phyloP scores from a whole-genome alignment of 306 rosid species.

The Begonia loranthoides region DNA sequence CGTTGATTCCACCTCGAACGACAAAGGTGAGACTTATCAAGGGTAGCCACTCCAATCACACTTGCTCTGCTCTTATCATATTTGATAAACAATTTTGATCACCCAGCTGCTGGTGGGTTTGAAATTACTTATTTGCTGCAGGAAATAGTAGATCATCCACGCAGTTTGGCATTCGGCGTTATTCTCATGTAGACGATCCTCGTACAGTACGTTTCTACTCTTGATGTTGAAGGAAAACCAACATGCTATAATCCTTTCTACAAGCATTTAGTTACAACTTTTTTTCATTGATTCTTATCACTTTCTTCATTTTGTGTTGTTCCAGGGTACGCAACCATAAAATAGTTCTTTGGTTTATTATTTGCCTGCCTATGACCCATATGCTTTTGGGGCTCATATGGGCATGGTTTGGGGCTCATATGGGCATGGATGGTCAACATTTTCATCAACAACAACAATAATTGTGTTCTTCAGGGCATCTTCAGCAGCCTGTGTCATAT shows the following conservation, averaged over 20 bases:
- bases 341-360: constrained; percentile 16
- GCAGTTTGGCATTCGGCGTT: constrained; percentile 10
- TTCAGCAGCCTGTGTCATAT: constrained; percentile 32
- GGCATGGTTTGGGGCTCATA: constrained; percentile 23
- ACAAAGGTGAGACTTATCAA: constrained; percentile 45
- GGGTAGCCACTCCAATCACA: constrained; percentile 11
- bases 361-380: too few species aligned
- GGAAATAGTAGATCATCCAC: constrained; percentile 27
- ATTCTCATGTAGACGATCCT: constrained; percentile 14
- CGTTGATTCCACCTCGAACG: constrained; percentile 18
- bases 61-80: background rate
- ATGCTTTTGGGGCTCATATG: constrained; percentile 15
- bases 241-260: background rate
- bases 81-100: constrained; percentile 29
- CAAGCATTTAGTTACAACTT: background rate
- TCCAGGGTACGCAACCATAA: constrained; percentile 29
- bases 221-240: background rate
- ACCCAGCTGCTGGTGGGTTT: constrained; percentile 25
- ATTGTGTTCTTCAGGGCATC: constrained; percentile 29
- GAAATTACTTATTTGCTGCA: constrained; percentile 8
- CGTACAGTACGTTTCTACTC: constrained; percentile 18
- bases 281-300: background rate
- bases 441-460: constrained; percentile 20
- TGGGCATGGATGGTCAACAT: constrained; percentile 16
- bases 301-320: background rate